A percentile compares a stretch with the other conserved stretches of the same genome.
phyloP scores from a whole-genome alignment of 352 stramenopile species.

The Pythium pectinolyticum region DNA sequence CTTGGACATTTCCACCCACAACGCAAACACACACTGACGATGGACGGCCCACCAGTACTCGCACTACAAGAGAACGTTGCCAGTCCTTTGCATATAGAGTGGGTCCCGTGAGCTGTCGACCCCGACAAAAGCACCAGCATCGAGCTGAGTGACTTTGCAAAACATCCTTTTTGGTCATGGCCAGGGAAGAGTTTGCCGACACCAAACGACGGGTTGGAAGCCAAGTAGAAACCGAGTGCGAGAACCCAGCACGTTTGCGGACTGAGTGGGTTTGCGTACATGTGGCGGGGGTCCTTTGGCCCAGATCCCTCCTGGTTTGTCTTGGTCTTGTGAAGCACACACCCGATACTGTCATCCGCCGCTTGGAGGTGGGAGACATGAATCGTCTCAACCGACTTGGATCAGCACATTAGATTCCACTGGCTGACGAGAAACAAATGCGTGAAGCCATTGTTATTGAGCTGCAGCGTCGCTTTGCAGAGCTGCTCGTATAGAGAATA shows the following conservation, averaged over 20 bases:
- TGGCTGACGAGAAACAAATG: conserved; percentile 29
- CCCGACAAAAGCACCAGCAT: no score
- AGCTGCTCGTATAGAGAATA: conserved; percentile 5
- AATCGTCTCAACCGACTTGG: conserved; percentile 24
- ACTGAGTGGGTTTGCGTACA: conserved; percentile 19
- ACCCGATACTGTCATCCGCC: conserved; percentile 20
- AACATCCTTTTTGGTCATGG: neutral
- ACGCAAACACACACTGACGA: conserved; percentile 15
- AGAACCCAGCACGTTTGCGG: conserved; percentile 8
- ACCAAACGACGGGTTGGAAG: neutral
- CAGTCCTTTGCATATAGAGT: conserved; percentile 21
- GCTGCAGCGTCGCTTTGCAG: neutral
- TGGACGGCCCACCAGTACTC: conserved; percentile 16
- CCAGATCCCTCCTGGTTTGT: conserved; percentile 22
- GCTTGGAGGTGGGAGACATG: conserved; percentile 11
- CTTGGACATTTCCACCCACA: conserved; percentile 10
- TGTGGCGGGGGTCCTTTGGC: conserved; percentile 15
- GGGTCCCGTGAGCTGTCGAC: conserved; percentile 13
- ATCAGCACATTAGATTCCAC: conserved; percentile 37
- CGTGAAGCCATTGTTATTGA: conserved; percentile 14
- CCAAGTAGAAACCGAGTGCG: conserved; percentile 11
- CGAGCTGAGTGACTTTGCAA: neutral
- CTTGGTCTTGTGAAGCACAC: conserved; percentile 29
- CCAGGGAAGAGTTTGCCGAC: neutral
- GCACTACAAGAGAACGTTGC: conserved; percentile 22